Evolutionary conservation across 2,329 filamentous ascomycete species (phyloP), one percentile per base, ranked within the genome.

Genomic region (Dactylonectria estremocensis): DNA sequence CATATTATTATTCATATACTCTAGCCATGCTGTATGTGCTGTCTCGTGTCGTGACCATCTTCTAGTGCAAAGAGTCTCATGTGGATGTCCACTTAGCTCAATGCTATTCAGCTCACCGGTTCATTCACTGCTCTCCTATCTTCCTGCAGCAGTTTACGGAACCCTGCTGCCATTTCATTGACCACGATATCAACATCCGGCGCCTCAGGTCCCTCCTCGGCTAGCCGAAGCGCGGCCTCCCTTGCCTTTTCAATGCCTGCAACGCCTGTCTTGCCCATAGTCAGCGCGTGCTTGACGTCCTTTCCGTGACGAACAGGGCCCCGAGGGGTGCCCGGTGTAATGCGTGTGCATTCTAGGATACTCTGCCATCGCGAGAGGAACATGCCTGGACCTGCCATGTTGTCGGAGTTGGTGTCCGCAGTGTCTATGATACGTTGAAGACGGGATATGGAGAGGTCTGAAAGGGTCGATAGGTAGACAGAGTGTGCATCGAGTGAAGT

Each of bases 321-420:
- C 1, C 80, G 76, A 0, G 83, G 78, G 1, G 81, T 83, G 0
- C 82, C 85, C 0, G 93, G 92, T 1, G 91, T 92, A 68, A 95
- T 90, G 52, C 86, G 78, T 0, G 93, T 93, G n/a, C 86, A 83
- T 76, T 95, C 91, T 3, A 95, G 83, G 7, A 95, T 83, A 1
- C 87, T 83, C 77, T 94, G 91, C 93, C 93, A 95, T 56, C 90
- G 87, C 1, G 88, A 85, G 24, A 95, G 86, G 76, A 92, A 95
- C 53, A 92, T 88, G 1, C 93, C 93, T 0, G 93, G 92, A 0
- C 92, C 92, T 24, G 84, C 85, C 60, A 87, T 73, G 57, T 66
- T 86, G 40, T 82, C 58, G 3, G 69, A 64, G 31, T 74, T 72
- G 18, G 64, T 69, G 46, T 71, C 73, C 5, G 75, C 68, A 1